These are phyloP conservation scores for Scheffersomyces amazonensis DNA, from an alignment of 805 yeast species.

Conservation along the genomic window DNA sequence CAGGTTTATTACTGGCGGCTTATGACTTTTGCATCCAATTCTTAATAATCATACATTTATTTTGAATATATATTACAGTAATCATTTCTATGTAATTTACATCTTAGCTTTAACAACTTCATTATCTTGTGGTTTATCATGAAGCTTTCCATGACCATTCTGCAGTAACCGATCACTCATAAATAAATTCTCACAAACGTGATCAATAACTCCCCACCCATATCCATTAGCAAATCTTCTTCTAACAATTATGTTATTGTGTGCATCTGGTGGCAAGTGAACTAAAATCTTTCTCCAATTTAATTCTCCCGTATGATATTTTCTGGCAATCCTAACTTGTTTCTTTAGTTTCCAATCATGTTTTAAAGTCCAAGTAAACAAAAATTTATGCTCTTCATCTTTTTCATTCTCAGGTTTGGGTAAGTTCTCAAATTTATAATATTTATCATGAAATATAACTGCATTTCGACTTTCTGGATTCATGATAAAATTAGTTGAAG, in stretches of 20 bases:
- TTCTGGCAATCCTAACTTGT: constrained; percentile 40
- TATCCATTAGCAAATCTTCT: constrained; percentile 43
- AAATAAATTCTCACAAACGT: constrained; percentile 29
- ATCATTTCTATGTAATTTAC: too few relatives aligned
- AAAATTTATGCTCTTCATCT: constrained; percentile 14
- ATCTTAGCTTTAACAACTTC: too few relatives aligned
- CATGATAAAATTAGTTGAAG: constrained; percentile 28
- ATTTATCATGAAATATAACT: constrained; percentile 42
- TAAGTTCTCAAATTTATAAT: constrained; percentile 28
- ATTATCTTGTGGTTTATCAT: too few relatives aligned
- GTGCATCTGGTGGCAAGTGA: constrained; percentile 44
- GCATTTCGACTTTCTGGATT: constrained; percentile 32
- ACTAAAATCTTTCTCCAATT: constrained; percentile 46
- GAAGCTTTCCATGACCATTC: too few relatives aligned
- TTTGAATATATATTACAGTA: too few relatives aligned
- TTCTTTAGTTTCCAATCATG: constrained; percentile 35
- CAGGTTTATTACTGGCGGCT: too few relatives aligned
- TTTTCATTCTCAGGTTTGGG: constrained; percentile 14
- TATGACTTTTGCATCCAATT: too few relatives aligned
- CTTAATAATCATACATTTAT: too few relatives aligned
- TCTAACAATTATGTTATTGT: constrained; percentile 42
- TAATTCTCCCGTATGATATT: constrained; percentile 34
- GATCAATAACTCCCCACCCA: constrained; percentile 48
- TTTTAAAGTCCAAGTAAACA: constrained; percentile 13
- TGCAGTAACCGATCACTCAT: too few relatives aligned